These are phyloP conservation scores for Epichloe uncinata DNA, from an alignment of 2,329 filamentous ascomycete genomes.

Conservation along the genomic window DNA sequence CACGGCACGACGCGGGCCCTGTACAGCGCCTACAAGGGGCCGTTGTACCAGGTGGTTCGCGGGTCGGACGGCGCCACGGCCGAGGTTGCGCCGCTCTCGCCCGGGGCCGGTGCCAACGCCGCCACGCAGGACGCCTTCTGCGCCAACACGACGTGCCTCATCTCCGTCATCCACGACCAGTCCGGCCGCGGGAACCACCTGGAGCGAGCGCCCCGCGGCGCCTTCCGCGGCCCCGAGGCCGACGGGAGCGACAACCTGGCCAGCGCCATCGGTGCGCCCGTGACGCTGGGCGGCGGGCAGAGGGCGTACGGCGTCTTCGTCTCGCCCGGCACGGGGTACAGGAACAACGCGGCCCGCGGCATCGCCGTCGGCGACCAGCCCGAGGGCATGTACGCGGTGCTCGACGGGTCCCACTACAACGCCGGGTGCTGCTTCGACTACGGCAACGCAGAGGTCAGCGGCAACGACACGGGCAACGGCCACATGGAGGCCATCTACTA, in stretches of 20 bases:
- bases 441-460: conserved; percentile 41
- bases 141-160: conserved; percentile 45
- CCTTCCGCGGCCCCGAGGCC: conserved; percentile 39
- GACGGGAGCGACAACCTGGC: conserved; percentile 48
- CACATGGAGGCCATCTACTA: conserved; percentile 61
- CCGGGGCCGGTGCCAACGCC: conserved; percentile 48
- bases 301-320: conserved; percentile 53
- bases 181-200: conserved; percentile 49
- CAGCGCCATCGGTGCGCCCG: conserved; percentile 44
- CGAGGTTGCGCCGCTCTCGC: conserved; percentile 1
- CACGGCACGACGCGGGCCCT: conserved; percentile 52
- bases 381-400: conserved; percentile 47
- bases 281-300: conserved; percentile 44
- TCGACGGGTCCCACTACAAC: conserved; percentile 49
- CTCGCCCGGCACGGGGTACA: conserved; percentile 48
- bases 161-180: conserved; percentile 53
- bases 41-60: conserved; percentile 47
- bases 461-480: conserved; percentile 41
- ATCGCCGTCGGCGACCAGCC: conserved; percentile 40
- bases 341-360: conserved; percentile 40
- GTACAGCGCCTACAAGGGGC: conserved; percentile 37
- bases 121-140: conserved; percentile 49
- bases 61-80: conserved; percentile 27
- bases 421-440: conserved; percentile 44
- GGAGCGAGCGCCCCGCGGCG: conserved; percentile 43